Conservation (phyloP, 768 basidiomycete genomes). For the Chlorophyllum brunneum region DNA sequence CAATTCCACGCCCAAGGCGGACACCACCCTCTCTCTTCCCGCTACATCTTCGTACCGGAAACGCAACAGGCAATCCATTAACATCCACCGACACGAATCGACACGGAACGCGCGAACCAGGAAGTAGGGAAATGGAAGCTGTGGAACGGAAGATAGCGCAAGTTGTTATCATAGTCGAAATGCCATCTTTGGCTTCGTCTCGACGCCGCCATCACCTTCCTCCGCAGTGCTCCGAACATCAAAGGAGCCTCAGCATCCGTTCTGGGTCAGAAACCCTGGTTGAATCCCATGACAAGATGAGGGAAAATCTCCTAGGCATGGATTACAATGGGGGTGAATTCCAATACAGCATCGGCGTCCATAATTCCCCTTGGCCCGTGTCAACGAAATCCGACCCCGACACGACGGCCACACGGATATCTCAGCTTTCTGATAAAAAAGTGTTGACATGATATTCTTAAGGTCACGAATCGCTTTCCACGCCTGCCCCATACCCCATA, state of each 20-base stretch:
- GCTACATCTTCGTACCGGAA: background rate
- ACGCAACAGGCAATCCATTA: background rate
- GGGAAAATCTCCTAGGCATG: background rate
- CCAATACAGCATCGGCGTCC: conserved; percentile 32
- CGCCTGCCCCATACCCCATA: too few species aligned
- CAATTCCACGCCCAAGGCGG: background rate
- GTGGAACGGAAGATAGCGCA: background rate
- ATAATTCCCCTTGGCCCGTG: conserved; percentile 28
- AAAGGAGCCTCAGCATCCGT: background rate
- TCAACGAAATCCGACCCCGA: background rate
- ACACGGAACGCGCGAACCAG: background rate
- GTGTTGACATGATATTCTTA: background rate
- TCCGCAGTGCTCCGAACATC: background rate
- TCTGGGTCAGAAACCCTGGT: conserved; percentile 1
- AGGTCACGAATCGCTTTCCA: too few species aligned
- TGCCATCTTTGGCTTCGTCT: conserved; percentile 1
- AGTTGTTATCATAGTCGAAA: conserved; percentile 7
- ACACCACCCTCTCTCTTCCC: conserved; percentile 18
- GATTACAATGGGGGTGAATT: conserved; percentile 16
- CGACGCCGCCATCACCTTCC: background rate
- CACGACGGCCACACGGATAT: background rate
- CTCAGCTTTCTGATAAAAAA: background rate
- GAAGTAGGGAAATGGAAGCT: background rate
- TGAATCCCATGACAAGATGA: background rate
- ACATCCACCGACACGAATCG: background rate